Conservation (phyloP, 768 basidiomycete species). For the Mycena alexandri region DNA sequence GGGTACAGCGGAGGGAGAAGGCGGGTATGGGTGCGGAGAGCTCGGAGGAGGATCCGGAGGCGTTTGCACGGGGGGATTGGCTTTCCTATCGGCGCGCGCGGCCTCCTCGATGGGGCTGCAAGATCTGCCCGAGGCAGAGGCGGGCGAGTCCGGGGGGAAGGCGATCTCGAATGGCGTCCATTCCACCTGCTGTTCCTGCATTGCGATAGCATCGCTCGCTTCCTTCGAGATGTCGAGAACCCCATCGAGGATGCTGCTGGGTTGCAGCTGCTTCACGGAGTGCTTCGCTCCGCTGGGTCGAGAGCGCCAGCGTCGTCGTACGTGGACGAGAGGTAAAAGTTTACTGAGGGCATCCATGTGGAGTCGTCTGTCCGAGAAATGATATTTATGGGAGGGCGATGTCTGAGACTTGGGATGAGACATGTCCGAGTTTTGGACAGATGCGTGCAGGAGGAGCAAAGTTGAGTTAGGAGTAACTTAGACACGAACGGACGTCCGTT, state of each 20-base stretch:
- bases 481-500: not conserved
- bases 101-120: conserved; percentile 1
- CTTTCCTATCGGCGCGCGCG: not conserved
- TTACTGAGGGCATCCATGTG: conserved; percentile 25
- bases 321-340: conserved; percentile 22
- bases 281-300: not conserved
- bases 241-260: conserved; percentile 19
- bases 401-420: conserved; percentile 19
- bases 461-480: not conserved
- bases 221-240: conserved; percentile 37
- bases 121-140: conserved; percentile 4
- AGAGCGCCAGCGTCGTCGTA: not conserved
- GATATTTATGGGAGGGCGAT: conserved; percentile 16
- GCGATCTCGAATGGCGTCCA: conserved; percentile 21
- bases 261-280: conserved; percentile 17
- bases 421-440: not conserved
- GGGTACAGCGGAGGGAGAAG: not conserved
- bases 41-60: conserved; percentile 1
- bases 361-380: not conserved
- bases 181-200: conserved; percentile 6
- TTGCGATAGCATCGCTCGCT: conserved; percentile 28
- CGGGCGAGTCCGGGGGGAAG: conserved; percentile 20
- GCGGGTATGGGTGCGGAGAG: conserved; percentile 5
- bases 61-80: not conserved
- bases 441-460: not conserved